phyloP scores from a whole-genome alignment of 1,284 basidiomycete genomes.

The Lignosus rhinocerotis region DNA sequence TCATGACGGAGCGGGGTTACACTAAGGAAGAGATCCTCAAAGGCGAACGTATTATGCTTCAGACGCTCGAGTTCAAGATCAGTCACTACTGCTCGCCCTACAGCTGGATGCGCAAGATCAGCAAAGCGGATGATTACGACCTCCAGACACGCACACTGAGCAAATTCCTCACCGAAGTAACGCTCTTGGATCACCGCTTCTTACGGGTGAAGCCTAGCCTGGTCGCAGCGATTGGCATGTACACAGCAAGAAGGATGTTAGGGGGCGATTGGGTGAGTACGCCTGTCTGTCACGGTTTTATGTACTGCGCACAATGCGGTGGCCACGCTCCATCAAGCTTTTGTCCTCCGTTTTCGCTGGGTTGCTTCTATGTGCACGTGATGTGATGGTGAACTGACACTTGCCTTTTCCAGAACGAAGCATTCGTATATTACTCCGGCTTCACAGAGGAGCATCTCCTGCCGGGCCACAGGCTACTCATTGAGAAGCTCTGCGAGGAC shows the following conservation, averaged over 20 bases:
- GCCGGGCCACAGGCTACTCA: conserved; percentile 80
- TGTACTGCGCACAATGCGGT: conserved; percentile 28
- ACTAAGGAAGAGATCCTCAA: conserved; percentile 95
- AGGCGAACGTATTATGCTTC: conserved; percentile 94
- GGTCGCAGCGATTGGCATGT: conserved; percentile 98
- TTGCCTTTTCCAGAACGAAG: conserved; percentile 66
- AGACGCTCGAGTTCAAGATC: conserved; percentile 93
- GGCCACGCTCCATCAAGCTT: conserved; percentile 24
- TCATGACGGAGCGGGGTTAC: conserved; percentile 96
- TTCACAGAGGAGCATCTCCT: conserved; percentile 90
- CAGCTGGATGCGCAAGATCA: conserved; percentile 98
- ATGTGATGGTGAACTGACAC: conserved; percentile 36
- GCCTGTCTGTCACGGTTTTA: conserved; percentile 20
- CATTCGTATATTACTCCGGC: conserved; percentile 93
- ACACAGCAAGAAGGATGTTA: conserved; percentile 89
- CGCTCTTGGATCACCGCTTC: conserved; percentile 92
- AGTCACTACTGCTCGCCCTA: conserved; percentile 99
- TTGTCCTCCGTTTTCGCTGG: conserved; percentile 24
- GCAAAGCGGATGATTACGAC: conserved; percentile 99
- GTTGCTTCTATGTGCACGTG: conserved; percentile 46
- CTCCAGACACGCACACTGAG: conserved; percentile 95
- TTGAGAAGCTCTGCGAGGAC: conserved; percentile 82
- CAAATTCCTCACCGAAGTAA: conserved; percentile 98
- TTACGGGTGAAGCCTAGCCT: conserved; percentile 92
- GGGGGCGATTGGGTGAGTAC: conserved; percentile 89